A percentile compares a stretch with the other conserved stretches of the same genome.
phyloP scores from a whole-genome alignment of 192 early-diverging fungal genomes.

The Obelidium mucronatum region DNA sequence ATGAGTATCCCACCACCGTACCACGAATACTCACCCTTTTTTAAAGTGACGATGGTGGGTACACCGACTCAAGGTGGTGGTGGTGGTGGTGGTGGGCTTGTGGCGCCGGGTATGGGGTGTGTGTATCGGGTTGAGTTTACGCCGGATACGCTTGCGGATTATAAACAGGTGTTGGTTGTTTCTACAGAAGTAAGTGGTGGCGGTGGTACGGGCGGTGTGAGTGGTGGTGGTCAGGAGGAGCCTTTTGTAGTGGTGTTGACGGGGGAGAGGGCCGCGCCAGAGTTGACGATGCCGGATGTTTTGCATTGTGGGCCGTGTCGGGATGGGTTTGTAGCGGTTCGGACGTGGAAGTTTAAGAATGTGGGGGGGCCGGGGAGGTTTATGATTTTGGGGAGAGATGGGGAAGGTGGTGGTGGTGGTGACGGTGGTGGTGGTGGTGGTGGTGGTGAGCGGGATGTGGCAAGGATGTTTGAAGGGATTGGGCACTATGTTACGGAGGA shows the following conservation, averaged over 20 bases:
- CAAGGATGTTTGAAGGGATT: slow-evolving; percentile 42
- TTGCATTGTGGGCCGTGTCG: slow-evolving; percentile 58
- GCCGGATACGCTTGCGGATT: slow-evolving; percentile 52
- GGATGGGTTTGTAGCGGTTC: slow-evolving; percentile 40
- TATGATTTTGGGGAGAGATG: slow-evolving; percentile 38
- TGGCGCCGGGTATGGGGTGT: slow-evolving; percentile 57
- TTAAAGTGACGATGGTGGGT: slow-evolving; percentile 37
- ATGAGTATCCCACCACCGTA: slow-evolving; percentile 44
- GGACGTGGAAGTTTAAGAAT: slow-evolving; percentile 49
- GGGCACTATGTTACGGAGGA: not conserved
- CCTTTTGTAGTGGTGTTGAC: slow-evolving; percentile 45
- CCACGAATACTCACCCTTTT: slow-evolving; percentile 49
- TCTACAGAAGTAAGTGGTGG: slow-evolving; percentile 41
- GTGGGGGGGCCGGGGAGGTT: slow-evolving; percentile 55
- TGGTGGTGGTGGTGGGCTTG: slow-evolving; percentile 47
- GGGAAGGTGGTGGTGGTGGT: slow-evolving; percentile 53
- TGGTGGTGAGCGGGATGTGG: slow-evolving; percentile 37
- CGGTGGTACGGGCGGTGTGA: not conserved
- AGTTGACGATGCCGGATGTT: slow-evolving; percentile 48
- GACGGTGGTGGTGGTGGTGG: slow-evolving; percentile 45
- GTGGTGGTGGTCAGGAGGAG: not conserved
- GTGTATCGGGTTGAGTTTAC: slow-evolving; percentile 50
- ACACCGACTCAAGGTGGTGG: slow-evolving; percentile 42
- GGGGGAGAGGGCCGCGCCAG: slow-evolving; percentile 45
- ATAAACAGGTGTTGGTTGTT: slow-evolving; percentile 45